Evolutionary conservation across 169 alveolate genomes (phyloP).

Genomic region (Cryptosporidium sp.): DNA sequence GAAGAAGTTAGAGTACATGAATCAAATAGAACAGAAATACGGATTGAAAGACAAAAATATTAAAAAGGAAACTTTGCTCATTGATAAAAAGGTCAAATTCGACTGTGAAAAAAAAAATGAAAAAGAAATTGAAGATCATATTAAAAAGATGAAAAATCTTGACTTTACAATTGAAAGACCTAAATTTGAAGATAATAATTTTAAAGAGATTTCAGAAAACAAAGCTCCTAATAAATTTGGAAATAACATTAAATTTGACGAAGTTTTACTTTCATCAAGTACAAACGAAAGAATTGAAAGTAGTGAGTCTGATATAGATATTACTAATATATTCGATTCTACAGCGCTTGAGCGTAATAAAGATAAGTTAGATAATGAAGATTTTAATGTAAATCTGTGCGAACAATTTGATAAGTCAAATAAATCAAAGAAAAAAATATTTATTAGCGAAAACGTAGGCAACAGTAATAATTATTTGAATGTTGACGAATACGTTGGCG

Average conservation of each 20-base stretch:
- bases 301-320: not conserved
- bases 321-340: slow-evolving; percentile 43
- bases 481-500: slow-evolving; percentile 24
- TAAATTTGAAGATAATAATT: not conserved
- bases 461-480: not conserved
- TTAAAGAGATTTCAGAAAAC: slow-evolving; percentile 11
- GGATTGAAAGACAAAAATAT: not conserved
- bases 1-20: not conserved
- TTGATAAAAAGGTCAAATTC: not conserved
- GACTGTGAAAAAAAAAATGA: not conserved
- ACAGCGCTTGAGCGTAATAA: not conserved
- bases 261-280: not conserved
- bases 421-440: not conserved
- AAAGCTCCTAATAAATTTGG: not conserved
- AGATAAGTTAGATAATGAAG: not conserved
- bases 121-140: not conserved
- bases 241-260: not conserved
- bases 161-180: not conserved
- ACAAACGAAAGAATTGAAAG: not conserved
- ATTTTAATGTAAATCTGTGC: slow-evolving; percentile 14
- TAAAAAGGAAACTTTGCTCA: not conserved
- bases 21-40: slow-evolving; percentile 13
- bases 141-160: slow-evolving; percentile 3
- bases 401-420: not conserved
- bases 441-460: slow-evolving; percentile 19